These are phyloP conservation scores for Kwoniella europaea DNA, from an alignment of 768 basidiomycete species.

Conservation along the genomic window DNA sequence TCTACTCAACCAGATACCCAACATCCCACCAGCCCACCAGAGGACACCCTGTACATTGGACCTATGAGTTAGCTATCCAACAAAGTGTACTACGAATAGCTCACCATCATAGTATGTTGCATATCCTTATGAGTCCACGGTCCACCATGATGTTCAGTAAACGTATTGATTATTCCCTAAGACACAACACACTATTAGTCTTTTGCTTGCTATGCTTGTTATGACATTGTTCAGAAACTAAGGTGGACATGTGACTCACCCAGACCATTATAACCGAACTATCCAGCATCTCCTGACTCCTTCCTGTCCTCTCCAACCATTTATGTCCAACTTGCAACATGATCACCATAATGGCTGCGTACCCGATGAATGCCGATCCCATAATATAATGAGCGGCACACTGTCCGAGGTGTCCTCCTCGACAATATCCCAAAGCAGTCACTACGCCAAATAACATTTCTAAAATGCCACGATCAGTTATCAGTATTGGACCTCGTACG, in stretches of 20 bases:
- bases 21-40: conserved; percentile 84
- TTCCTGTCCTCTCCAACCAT: conserved; percentile 63
- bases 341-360: conserved; percentile 79
- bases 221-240: no score
- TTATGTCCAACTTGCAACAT: conserved; percentile 75
- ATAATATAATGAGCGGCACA: conserved; percentile 64
- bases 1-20: conserved; percentile 74
- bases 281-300: conserved; percentile 59
- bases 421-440: conserved; percentile 72
- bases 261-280: conserved; percentile 58
- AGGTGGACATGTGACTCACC: conserved; percentile 31
- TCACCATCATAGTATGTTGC: conserved; percentile 72
- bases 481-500: not conserved
- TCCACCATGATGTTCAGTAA: conserved; percentile 84
- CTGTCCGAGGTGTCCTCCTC: conserved; percentile 76
- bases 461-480: not conserved
- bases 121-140: conserved; percentile 89
- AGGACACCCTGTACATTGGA: conserved; percentile 61
- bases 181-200: conserved; percentile 1
- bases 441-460: conserved; percentile 84
- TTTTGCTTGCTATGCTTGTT: not conserved
- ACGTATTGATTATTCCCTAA: conserved; percentile 75
- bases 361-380: conserved; percentile 88
- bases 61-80: not conserved
- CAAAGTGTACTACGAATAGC: not conserved